Conservation (phyloP, 768 basidiomycete species). For the Boletus sensibilis region DNA sequence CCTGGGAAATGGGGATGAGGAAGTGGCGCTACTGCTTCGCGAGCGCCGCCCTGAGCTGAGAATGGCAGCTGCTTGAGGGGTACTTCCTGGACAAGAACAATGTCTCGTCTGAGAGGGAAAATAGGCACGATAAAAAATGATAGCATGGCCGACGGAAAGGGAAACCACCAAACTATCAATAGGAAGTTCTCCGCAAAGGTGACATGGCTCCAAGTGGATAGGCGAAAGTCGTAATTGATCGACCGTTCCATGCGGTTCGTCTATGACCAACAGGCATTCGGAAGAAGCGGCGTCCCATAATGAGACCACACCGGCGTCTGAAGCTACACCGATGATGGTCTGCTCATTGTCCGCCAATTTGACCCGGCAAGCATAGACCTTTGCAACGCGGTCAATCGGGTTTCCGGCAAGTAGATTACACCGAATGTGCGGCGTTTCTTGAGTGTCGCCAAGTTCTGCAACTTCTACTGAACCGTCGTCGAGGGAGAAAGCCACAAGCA, state of each 20-base stretch:
- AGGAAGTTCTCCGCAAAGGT: constrained; percentile 66
- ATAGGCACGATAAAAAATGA: constrained; percentile 66
- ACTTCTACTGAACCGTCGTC: constrained; percentile 70
- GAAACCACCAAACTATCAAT: constrained; percentile 64
- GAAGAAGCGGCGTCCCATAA: constrained; percentile 72
- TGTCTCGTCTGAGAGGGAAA: constrained; percentile 55
- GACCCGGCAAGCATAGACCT: constrained; percentile 51
- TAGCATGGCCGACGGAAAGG: constrained; percentile 61
- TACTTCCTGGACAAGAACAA: constrained; percentile 63
- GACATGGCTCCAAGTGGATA: constrained; percentile 56
- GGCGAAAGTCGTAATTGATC: constrained; percentile 60
- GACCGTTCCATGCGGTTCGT: constrained; percentile 58
- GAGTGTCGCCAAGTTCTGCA: constrained; percentile 47
- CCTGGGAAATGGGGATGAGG: constrained; percentile 47
- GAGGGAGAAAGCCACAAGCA: constrained; percentile 57
- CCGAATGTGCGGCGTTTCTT: constrained; percentile 41
- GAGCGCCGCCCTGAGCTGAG: constrained; percentile 55
- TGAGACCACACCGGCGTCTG: constrained; percentile 66
- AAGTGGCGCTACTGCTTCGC: constrained; percentile 57
- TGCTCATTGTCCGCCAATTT: constrained; percentile 50
- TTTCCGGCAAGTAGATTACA: constrained; percentile 61
- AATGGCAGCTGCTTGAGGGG: constrained; percentile 44
- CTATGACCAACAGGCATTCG: constrained; percentile 61
- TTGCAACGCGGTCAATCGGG: constrained; percentile 50
- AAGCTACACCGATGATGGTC: constrained; percentile 59